These are phyloP conservation scores for Lachnum nothofagi DNA, from an alignment of 2,329 filamentous ascomycete genomes.

Conservation along the genomic window DNA sequence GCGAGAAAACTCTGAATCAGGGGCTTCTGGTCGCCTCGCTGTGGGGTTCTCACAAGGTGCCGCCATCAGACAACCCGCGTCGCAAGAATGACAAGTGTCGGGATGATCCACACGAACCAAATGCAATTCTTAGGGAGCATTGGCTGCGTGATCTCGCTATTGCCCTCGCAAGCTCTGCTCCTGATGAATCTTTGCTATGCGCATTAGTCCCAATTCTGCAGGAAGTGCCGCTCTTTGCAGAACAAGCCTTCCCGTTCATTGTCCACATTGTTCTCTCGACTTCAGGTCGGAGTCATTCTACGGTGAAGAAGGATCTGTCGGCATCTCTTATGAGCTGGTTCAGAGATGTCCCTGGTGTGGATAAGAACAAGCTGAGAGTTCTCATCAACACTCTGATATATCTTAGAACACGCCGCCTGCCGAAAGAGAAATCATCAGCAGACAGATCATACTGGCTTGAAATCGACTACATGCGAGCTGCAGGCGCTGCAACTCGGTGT, in stretches of 20 bases:
- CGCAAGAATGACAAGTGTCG: constrained; percentile 7
- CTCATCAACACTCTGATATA: constrained; percentile 79
- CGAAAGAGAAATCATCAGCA: constrained; percentile 70
- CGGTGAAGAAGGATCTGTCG: constrained; percentile 60
- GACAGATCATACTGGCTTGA: constrained; percentile 83
- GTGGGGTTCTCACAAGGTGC: constrained; percentile 52
- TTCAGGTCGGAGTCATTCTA: constrained; percentile 58
- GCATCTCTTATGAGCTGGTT: constrained; percentile 62
- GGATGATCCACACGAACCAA: constrained; percentile 16
- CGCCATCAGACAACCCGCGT: constrained; percentile 44
- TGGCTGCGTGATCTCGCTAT: constrained; percentile 63
- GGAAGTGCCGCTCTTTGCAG: constrained; percentile 63
- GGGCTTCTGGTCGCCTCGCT: constrained; percentile 50
- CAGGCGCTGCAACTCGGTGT: constrained; percentile 68
- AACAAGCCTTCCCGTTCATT: constrained; percentile 73
- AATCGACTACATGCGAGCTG: constrained; percentile 66
- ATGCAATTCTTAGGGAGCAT: constrained; percentile 39
- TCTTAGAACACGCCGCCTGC: constrained; percentile 72
- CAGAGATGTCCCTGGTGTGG: constrained; percentile 38
- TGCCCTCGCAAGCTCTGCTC: constrained; percentile 54
- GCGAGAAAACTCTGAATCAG: constrained; percentile 47
- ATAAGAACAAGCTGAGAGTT: constrained; percentile 61
- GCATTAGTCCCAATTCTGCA: constrained; percentile 62
- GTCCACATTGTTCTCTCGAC: constrained; percentile 73
- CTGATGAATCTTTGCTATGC: constrained; percentile 62